Evolutionary conservation across 805 yeast genomes (phyloP), one percentile per base, ranked within the genome.

Genomic region (Monosporozyma unispora): DNA sequence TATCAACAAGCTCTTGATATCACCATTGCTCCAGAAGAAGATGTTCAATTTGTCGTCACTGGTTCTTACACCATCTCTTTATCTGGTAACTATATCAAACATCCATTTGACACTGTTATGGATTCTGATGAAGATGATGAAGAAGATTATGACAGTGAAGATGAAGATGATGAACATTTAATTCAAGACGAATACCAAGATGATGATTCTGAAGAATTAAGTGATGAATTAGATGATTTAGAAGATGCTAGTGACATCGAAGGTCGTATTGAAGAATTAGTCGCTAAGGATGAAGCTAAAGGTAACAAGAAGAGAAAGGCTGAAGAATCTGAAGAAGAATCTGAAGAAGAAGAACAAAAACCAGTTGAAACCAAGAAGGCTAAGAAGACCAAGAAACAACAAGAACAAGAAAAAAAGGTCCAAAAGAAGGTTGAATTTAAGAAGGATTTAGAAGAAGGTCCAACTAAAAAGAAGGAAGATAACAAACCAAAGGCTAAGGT

Each of bases 51-150:
- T 64, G 95, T 88, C 64, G 97, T 87, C 50, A 85, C 96, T 54
- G 99, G 99, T 65, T 88, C 97, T 25, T 91, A 89, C 75, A 85
- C 95, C 57, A 77, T 93, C 57, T 95, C 91, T 69, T 74, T 93
- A 61, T 76, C 87, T 58, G 99, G 99, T 75, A 91, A 93, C 82
- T 89, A 84, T 72, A 84, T 93, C 64, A 95, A 87, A 70, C 96
- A 90, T 71, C 97, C 98, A 69, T 87, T 81, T 62, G 96, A 90
- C 63, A 58, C 64, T 10, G 62, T 65, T 43, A 47, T 57, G 31
- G 56, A 53, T 47, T 78, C 73, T 48, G 75, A 71, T 48, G 77
- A 74, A 41, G 79, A 76, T 25, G 75, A 72, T 48, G 79, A 73
- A 42, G 73, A 69, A 45, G 66, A 59, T n/a, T 50, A 55, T 28